A percentile compares a stretch with the other conserved stretches of the same genome.
Conservation (phyloP, 345 rosid genomes). For the Ricinus communis region DNA sequence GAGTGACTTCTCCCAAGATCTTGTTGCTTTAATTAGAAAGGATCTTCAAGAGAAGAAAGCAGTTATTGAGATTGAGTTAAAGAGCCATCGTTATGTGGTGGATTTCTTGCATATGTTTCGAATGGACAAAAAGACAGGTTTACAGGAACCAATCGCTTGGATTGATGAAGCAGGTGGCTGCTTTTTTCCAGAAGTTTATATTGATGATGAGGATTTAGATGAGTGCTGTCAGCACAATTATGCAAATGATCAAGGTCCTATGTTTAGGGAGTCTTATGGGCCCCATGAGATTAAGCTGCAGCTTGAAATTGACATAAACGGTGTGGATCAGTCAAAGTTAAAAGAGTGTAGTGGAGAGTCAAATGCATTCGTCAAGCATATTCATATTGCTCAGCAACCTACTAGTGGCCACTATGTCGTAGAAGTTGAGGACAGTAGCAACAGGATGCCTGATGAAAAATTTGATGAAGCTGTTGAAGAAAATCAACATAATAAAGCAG, state of each 20-base stretch:
- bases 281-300: constrained; percentile 74
- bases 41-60: constrained; percentile 70
- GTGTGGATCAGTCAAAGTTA: constrained; percentile 43
- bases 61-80: constrained; percentile 50
- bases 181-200: constrained; percentile 76
- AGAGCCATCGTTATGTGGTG: constrained; percentile 49
- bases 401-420: constrained; percentile 16
- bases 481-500: constrained; percentile 27
- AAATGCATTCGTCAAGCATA: constrained; percentile 40
- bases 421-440: constrained; percentile 51
- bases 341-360: constrained; percentile 83
- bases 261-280: constrained; percentile 24
- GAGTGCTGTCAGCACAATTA: constrained; percentile 39
- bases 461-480: constrained; percentile 34
- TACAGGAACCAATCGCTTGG: constrained; percentile 79
- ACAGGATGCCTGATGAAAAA: constrained; percentile 43
- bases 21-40: constrained; percentile 41
- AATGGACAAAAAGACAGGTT: constrained; percentile 64
- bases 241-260: constrained; percentile 29
- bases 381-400: constrained; percentile 41
- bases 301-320: constrained; percentile 76
- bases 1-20: constrained; percentile 60
- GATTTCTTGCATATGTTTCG: constrained; percentile 84
- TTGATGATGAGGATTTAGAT: constrained; percentile 37
- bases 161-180: constrained; percentile 75